Evolutionary conservation across 495 filamentous ascomycete species (phyloP).

Genomic region (Pyronema omphalodes): DNA sequence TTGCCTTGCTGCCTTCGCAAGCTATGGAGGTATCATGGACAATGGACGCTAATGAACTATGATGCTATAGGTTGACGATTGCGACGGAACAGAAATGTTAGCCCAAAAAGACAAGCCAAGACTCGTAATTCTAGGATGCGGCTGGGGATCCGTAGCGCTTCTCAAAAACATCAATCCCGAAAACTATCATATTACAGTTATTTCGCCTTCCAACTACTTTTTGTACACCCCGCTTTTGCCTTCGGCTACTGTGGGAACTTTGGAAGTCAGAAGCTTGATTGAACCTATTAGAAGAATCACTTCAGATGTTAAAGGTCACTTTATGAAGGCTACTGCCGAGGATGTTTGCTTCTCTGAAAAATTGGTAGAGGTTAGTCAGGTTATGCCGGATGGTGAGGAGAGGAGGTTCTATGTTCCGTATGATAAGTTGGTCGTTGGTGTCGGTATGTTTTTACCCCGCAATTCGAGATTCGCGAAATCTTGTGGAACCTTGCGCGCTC

Average conservation of each 20-base stretch:
- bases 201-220: conserved; percentile 91
- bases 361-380: conserved; percentile 68
- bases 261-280: conserved; percentile 75
- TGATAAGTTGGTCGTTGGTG: conserved; percentile 91
- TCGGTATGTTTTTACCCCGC: conserved; percentile 38
- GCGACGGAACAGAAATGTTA: conserved; percentile 39
- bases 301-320: conserved; percentile 61
- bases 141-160: conserved; percentile 87
- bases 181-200: conserved; percentile 84
- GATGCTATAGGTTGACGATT: conserved; percentile 45
- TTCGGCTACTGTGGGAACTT: conserved; percentile 84
- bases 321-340: conserved; percentile 66
- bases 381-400: conserved; percentile 47
- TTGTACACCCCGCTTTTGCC: conserved; percentile 96
- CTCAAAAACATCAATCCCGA: conserved; percentile 78
- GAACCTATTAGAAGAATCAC: conserved; percentile 84
- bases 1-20: too few species aligned
- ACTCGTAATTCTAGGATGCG: conserved; percentile 80
- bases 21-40: too few species aligned
- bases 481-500: too few species aligned
- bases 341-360: conserved; percentile 83
- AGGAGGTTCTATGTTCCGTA: conserved; percentile 87
- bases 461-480: too few species aligned
- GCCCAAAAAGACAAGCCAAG: conserved; percentile 49
- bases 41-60: not conserved